Evolutionary conservation across 225 moss, liverwort and hornwort species (phyloP).

Genomic region (Antitrichia curtipendula): DNA sequence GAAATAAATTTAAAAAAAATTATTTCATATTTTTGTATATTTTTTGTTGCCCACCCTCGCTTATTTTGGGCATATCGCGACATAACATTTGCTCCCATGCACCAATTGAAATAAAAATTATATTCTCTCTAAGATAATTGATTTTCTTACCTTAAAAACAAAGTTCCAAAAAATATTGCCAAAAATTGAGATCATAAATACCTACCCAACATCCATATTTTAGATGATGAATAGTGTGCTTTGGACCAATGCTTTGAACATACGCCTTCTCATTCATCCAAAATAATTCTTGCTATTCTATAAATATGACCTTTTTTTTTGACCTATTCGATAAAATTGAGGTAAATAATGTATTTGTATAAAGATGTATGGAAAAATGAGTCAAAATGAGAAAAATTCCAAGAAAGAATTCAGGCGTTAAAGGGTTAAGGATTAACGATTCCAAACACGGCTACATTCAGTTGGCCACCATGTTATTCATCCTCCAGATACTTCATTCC

Average conservation of each 20-base stretch:
- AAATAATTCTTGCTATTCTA: neutral
- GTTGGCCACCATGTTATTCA: neutral
- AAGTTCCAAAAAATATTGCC: neutral
- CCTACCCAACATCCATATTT: neutral
- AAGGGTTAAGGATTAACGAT: neutral
- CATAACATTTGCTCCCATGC: rapidly evolving
- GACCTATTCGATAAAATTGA: neutral
- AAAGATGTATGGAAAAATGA: neutral
- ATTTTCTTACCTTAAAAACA: rapidly evolving
- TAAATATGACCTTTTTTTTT: neutral
- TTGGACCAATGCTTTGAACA: neutral
- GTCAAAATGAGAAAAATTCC: neutral
- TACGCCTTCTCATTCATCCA: no score
- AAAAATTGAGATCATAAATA: neutral
- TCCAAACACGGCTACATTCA: neutral
- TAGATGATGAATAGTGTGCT: neutral
- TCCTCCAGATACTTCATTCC: neutral
- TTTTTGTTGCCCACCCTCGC: rapidly evolving
- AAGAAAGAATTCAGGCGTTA: neutral
- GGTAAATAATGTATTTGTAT: neutral
- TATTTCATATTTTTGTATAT: neutral
- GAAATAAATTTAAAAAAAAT: neutral
- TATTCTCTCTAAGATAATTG: rapidly evolving
- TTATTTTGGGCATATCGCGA: neutral
- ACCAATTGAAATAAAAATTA: neutral